Percentiles rank a stretch among this genome's conserved stretches.
These are phyloP conservation scores for Candida dajiaensis DNA, from an alignment of 805 yeast genomes.

Conservation along the genomic window DNA sequence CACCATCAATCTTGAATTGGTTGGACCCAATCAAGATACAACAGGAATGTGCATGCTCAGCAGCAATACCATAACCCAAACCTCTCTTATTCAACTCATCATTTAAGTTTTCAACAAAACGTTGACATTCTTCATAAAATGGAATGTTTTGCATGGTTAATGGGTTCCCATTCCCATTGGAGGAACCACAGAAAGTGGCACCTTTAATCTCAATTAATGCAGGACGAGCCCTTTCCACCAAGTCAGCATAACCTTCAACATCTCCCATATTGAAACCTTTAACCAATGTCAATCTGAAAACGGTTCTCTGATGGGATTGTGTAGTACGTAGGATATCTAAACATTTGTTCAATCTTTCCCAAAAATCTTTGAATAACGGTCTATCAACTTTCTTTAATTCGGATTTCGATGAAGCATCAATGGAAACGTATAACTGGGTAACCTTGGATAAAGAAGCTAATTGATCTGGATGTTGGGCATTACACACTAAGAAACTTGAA, in stretches of 20 bases:
- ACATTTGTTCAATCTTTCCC: slow-evolving; percentile 84
- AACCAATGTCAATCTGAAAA: slow-evolving; percentile 82
- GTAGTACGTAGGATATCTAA: slow-evolving; percentile 68
- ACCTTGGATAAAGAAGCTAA: slow-evolving; percentile 64
- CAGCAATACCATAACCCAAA: slow-evolving; percentile 74
- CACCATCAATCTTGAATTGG: slow-evolving; percentile 61
- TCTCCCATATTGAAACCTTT: slow-evolving; percentile 90
- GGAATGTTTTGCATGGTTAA: slow-evolving; percentile 95
- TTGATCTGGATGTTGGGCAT: slow-evolving; percentile 93
- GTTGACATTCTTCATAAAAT: slow-evolving; percentile 82
- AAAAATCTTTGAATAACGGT: slow-evolving; percentile 83
- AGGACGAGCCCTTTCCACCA: slow-evolving; percentile 77
- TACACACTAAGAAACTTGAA: slow-evolving; percentile 86
- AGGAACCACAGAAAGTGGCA: slow-evolving; percentile 92
- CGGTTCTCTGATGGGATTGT: slow-evolving; percentile 83
- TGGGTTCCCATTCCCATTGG: slow-evolving; percentile 78
- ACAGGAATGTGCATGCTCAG: slow-evolving; percentile 94
- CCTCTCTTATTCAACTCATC: slow-evolving; percentile 61
- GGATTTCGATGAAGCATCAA: slow-evolving; percentile 85
- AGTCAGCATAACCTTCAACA: slow-evolving; percentile 74
- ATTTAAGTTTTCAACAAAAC: slow-evolving; percentile 61
- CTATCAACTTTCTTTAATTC: slow-evolving; percentile 81
- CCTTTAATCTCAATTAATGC: slow-evolving; percentile 91
- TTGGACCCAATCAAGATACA: slow-evolving; percentile 79
- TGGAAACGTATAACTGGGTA: slow-evolving; percentile 87